Evolutionary conservation across 805 yeast species (phyloP).

Genomic region (Candida glaebosa): DNA sequence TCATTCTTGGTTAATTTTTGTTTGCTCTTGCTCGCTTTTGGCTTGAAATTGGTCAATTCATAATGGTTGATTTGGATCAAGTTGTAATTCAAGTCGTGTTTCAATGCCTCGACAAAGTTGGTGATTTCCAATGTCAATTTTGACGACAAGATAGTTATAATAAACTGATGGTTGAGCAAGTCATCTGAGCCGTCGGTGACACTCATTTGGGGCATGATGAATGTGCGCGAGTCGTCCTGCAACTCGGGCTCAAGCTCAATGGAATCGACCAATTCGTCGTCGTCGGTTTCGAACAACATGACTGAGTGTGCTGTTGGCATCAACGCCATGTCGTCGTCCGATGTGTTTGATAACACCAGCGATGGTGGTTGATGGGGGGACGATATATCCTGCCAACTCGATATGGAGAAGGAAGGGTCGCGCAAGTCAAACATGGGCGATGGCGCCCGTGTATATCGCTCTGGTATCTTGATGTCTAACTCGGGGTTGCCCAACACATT

Average conservation of each 20-base stretch:
- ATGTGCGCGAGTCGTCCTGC: constrained; percentile 15
- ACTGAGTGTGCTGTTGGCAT: constrained; percentile 21
- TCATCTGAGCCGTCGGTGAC: constrained; percentile 15
- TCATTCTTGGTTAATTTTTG: neutral
- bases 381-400: constrained; percentile 6
- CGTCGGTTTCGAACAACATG: constrained; percentile 42
- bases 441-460: constrained; percentile 8
- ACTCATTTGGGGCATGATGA: constrained; percentile 38
- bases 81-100: constrained; percentile 11
- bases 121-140: constrained; percentile 17
- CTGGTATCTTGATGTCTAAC: constrained; percentile 23
- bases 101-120: constrained; percentile 16
- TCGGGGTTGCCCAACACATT: constrained; percentile 40
- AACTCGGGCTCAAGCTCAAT: constrained; percentile 1
- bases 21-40: neutral
- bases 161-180: constrained; percentile 9
- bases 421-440: constrained; percentile 13
- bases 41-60: constrained; percentile 5
- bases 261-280: constrained; percentile 21
- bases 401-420: constrained; percentile 5
- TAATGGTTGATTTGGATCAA: constrained; percentile 15
- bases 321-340: constrained; percentile 25
- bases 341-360: constrained; percentile 23
- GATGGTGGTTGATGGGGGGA: constrained; percentile 11
- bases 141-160: constrained; percentile 23